phyloP scores from a whole-genome alignment of 495 filamentous ascomycete genomes.

The Penicillium simplicissimum region DNA sequence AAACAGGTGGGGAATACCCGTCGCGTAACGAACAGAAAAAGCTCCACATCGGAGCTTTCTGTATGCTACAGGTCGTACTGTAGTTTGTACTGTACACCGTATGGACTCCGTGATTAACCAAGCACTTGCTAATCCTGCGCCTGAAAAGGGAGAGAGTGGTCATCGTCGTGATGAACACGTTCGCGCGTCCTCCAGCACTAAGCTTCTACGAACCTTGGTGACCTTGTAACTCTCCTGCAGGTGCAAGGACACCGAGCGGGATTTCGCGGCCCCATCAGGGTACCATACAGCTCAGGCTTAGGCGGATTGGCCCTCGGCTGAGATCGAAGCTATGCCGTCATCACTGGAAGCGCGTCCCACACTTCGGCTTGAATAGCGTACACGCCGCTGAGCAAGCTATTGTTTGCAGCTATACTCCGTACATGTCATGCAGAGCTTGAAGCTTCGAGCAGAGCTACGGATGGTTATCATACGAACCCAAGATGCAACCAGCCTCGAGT shows the following conservation, averaged over 20 bases:
- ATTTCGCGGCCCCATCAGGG: background rate
- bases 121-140: background rate
- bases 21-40: conserved; percentile 22
- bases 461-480: background rate
- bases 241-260: conserved; percentile 13
- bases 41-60: conserved; percentile 23
- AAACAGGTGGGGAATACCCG: conserved; percentile 32
- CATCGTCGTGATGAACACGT: background rate
- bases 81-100: background rate
- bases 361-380: conserved; percentile 13
- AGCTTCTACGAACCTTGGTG: background rate
- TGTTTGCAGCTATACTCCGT: background rate
- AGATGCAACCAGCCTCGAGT: background rate
- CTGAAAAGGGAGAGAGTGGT: conserved; percentile 25
- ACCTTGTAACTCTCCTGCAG: conserved; percentile 8
- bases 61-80: background rate
- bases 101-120: background rate
- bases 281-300: conserved; percentile 9
- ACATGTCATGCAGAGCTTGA: background rate
- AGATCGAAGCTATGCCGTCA: conserved; percentile 29
- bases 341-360: conserved; percentile 28
- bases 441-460: background rate
- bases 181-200: conserved; percentile 1
- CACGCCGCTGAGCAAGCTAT: background rate
- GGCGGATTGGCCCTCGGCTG: conserved; percentile 21